A percentile compares a stretch with the other conserved stretches of the same genome.
phyloP scores from a whole-genome alignment of 768 basidiomycete species.

The Amanita jacksonii region DNA sequence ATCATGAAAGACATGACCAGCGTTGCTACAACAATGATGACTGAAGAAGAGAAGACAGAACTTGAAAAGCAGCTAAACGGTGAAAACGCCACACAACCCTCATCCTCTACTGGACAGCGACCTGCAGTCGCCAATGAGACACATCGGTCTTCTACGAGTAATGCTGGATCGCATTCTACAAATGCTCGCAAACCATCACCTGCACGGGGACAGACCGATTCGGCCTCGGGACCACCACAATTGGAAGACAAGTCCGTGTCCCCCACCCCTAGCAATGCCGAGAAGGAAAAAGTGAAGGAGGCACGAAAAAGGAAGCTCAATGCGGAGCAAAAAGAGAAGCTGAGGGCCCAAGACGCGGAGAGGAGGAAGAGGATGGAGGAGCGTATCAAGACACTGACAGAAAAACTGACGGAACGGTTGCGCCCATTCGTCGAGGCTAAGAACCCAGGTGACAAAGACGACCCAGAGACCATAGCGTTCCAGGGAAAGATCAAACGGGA shows the following conservation, averaged over 20 bases:
- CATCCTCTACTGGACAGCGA: slow-evolving; percentile 8
- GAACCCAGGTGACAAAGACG: slow-evolving; percentile 68
- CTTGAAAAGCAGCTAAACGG: slow-evolving; percentile 64
- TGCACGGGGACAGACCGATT: slow-evolving; percentile 6
- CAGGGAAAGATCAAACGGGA: slow-evolving; percentile 71
- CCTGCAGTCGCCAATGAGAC: slow-evolving; percentile 1
- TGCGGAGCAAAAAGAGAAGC: slow-evolving; percentile 78
- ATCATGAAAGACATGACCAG: slow-evolving; percentile 91
- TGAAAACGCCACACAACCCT: slow-evolving; percentile 16
- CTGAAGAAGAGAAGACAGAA: slow-evolving; percentile 87
- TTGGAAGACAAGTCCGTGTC: slow-evolving; percentile 7
- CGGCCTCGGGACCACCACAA: neutral
- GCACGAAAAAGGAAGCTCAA: slow-evolving; percentile 46
- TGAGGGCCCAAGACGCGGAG: slow-evolving; percentile 75
- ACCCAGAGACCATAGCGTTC: slow-evolving; percentile 76
- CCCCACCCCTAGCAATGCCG: slow-evolving; percentile 19
- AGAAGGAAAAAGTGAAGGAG: slow-evolving; percentile 34
- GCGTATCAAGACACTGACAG: slow-evolving; percentile 63
- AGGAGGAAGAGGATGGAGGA: slow-evolving; percentile 70
- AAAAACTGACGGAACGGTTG: slow-evolving; percentile 77
- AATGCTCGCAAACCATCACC: slow-evolving; percentile 8
- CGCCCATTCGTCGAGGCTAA: slow-evolving; percentile 89
- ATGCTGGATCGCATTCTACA: slow-evolving; percentile 11
- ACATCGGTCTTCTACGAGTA: slow-evolving; percentile 8
- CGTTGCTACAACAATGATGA: slow-evolving; percentile 79